Base-by-base conservation (phyloP, 495 filamentous ascomycete genomes). In the Podospora didyma region DNA sequence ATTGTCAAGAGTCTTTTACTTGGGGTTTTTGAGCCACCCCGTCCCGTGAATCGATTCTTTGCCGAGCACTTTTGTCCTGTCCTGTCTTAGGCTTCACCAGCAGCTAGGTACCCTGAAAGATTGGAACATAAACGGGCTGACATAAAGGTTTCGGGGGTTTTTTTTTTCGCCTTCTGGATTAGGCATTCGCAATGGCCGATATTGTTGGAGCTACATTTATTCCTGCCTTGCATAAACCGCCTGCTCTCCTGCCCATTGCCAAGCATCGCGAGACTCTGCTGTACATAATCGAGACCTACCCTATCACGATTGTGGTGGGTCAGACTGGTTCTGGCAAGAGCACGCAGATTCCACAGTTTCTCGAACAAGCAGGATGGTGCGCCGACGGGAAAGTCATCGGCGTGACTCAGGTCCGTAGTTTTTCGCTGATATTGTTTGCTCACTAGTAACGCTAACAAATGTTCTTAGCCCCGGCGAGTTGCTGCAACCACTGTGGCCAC, bases 271-370 rank as follows among this genome's bases (percentile, higher is more conserved):
- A 90, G 51, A 81, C 77, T 53, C 73, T 95, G n/a, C 75, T 91
- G 5, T 91, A 91, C 69, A 76, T 88, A 39, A 79, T 94, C 46
- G 86, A 90, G 68, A 87, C 83, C 16, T 84, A 85, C 58, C 86
- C 89, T 2, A 87, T 95, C 54, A 88, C 89, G 2, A 89, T 94
- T 53, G 88, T 95, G 14, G 85, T 96, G 53, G 90, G 90, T 17
- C 89, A 95, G 62, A 96, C 90, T n/a, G 90, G 90, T 11, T 92
- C 88, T 24, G 90, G 90, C 24, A 96, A 96, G 72, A 94, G 89
- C 7, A 96, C 90, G 0, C 90, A 96, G 63, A 84, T 95, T 51
- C 90, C 90, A 16, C 90, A 94, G 61, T 96, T 89, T 64, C 82
- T 96, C 16, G 84, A 95, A 60, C 79, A 91, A 61, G 88, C 90